Base-by-base conservation (phyloP, 2,329 filamentous ascomycete genomes). In the Penicillium frequentans region DNA sequence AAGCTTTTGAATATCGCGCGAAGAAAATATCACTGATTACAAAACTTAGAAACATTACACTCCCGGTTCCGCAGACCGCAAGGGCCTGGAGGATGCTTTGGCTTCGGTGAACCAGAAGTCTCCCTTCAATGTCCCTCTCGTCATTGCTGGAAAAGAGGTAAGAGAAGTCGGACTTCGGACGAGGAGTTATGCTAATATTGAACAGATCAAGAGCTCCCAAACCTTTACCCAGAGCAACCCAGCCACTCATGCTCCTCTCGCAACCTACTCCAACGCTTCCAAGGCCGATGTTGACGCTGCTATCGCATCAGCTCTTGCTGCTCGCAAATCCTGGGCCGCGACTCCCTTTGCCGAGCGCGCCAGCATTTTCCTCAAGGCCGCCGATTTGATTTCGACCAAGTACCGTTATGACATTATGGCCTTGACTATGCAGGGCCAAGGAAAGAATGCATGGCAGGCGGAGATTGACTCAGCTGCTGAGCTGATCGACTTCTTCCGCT, bases 381-480 rank as follows among this genome's bases (percentile, higher is more conserved):
- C 93, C 33, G 93, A 98, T 73, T 82, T 99, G 61, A 86, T 99
- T 65, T 82, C 90, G 54, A 90, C 85, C 63, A 98, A 98, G 80
- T 98, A 99, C 79, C 86, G 95, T 72, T 97, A 96, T 77, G 91
- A 97, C 55, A 86, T 99, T 68, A 96, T 98, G 90, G 93, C 95
- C 8, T 86, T 91, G 45, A 97, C 95, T 14, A 96, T 98, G 86
- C 82, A 96, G 31, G 95, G 93, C 59, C 93, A 99, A 78, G 93
- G 95, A 69, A 98, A 98, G 85, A 98, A 97, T 75, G 91, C 91
- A 48, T 98, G 92, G 92, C 93, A 99, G 78, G 93, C 95, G n/a
- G 93, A 99, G 82, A 98, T 98, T 63, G 93, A 98, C 75, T 85
- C 93, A 39, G 93, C 93, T 19, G 93, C 93, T 9, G 95, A 99